phyloP scores from a whole-genome alignment of 352 stramenopile species.

The Phytophthora sp. region DNA sequence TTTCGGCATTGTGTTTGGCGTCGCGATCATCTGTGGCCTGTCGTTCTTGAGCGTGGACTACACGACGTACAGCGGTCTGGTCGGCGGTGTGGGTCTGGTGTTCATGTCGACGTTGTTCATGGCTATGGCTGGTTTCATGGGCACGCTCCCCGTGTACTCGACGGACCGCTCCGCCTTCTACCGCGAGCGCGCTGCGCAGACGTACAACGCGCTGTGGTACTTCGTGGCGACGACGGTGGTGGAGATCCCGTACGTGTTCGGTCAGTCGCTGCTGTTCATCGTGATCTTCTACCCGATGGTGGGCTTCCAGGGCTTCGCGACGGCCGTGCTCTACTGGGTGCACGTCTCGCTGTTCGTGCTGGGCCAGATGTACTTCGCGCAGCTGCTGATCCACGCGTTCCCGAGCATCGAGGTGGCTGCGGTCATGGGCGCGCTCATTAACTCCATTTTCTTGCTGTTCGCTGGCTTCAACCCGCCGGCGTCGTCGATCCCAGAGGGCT shows the following conservation, averaged over 20 bases:
- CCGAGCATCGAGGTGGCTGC: conserved; percentile 10
- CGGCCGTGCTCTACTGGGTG: conserved; percentile 6
- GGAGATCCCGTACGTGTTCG: no score
- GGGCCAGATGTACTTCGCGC: conserved; percentile 10
- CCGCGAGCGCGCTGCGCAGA: conserved; percentile 2
- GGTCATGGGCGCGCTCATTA: conserved; percentile 10
- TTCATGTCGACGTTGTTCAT: conserved; percentile 81
- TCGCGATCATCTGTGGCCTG: conserved; percentile 22
- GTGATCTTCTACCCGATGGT: no score
- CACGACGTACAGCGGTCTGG: conserved; percentile 17
- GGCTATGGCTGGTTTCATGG: conserved; percentile 64
- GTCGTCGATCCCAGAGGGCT: conserved; percentile 3
- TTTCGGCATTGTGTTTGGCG: conserved; percentile 15
- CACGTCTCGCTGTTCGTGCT: conserved; percentile 4
- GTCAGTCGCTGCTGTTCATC: no score
- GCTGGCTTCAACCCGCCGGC: conserved; percentile 10
- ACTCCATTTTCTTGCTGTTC: conserved; percentile 13
- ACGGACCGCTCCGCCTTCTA: not conserved
- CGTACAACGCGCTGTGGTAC: conserved; percentile 7
- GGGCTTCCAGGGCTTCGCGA: conserved; percentile 5
- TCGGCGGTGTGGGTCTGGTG: conserved; percentile 41
- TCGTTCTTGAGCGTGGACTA: conserved; percentile 20
- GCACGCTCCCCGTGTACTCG: conserved; percentile 25
- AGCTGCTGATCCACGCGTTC: conserved; percentile 10
- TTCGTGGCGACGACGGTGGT: conserved; percentile 6